Percentiles rank a stretch among this genome's conserved stretches.
These are phyloP conservation scores for Calcarisporium arbuscula DNA, from an alignment of 2,329 filamentous ascomycete species.

Conservation along the genomic window DNA sequence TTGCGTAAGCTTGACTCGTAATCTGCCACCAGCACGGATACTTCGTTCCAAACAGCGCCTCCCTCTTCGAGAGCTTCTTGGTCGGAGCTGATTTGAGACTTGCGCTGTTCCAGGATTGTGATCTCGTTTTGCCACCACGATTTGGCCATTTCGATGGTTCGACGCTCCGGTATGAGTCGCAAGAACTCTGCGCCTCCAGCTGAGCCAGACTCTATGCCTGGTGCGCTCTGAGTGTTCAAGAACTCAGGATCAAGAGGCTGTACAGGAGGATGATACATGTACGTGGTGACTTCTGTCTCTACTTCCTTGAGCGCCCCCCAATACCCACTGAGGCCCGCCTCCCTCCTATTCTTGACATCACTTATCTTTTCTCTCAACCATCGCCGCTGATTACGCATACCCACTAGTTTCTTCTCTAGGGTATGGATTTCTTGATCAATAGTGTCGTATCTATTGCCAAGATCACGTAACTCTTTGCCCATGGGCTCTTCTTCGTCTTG, in stretches of 20 bases:
- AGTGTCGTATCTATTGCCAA: slow-evolving; percentile 46
- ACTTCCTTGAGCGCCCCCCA: slow-evolving; percentile 59
- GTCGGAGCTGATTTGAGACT: slow-evolving; percentile 53
- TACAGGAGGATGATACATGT: slow-evolving; percentile 53
- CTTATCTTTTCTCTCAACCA: slow-evolving; percentile 54
- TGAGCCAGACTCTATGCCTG: slow-evolving; percentile 16
- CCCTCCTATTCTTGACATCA: slow-evolving; percentile 57
- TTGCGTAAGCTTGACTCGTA: slow-evolving; percentile 61
- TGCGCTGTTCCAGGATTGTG: slow-evolving; percentile 46
- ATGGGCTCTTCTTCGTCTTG: slow-evolving; percentile 50
- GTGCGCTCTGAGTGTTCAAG: slow-evolving; percentile 16
- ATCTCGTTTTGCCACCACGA: slow-evolving; percentile 66
- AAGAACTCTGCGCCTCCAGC: slow-evolving; percentile 48
- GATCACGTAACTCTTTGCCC: slow-evolving; percentile 52
- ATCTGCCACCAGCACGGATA: slow-evolving; percentile 49
- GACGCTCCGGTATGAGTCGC: slow-evolving; percentile 53
- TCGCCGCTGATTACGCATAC: slow-evolving; percentile 54
- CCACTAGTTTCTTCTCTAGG: slow-evolving; percentile 57
- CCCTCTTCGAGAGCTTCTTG: slow-evolving; percentile 62
- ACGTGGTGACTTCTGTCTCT: slow-evolving; percentile 52
- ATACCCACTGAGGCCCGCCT: slow-evolving; percentile 68
- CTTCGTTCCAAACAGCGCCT: slow-evolving; percentile 58
- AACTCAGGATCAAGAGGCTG: slow-evolving; percentile 45
- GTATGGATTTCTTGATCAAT: slow-evolving; percentile 59
- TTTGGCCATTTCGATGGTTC: slow-evolving; percentile 64